Base-by-base conservation (phyloP, 495 filamentous ascomycete genomes). In the Aspergillus haitiensis region DNA sequence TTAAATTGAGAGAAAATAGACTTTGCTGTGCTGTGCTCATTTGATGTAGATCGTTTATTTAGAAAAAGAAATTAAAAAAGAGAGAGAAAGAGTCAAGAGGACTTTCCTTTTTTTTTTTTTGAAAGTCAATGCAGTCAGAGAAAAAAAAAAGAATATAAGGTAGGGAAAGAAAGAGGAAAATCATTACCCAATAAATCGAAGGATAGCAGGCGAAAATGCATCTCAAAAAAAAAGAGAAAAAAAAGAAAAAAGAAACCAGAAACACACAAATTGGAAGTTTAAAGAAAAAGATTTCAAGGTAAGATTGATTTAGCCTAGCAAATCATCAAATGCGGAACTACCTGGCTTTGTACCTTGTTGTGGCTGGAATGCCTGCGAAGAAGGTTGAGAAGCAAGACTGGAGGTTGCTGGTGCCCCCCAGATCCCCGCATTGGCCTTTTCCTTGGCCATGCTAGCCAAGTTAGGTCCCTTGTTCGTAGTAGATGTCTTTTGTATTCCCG, bases 401-500 rank as follows among this genome's bases (percentile, higher is more conserved):
- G 71, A 64, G 2, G 80, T 64, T 36, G 84, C 77, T 5, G 83
- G 78, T 7, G 87, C 81, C 9, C 94, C 94, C 92, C 95, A 98
- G 64, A 98, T 90, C 2, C 93, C 92, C 2, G 91, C 91, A 70
- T 86, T 92, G 40, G 91, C 91, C 78, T 96, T 97, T 72, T 97
- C 90, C 78, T 96, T 96, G 45, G 92, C 93, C 77, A 98, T 88
- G 69, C 93, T 90, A 18, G 91, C 92, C 62, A 98, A 79, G 60
- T 86, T 89, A 47, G 84, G 84, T 7, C 91, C 88, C 61, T 89
- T 89, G 58, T 81, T 84, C 1, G 82, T 72, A 11, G 79, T 75
- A 4, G 86, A 83, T 42, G 75, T 76, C 75, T 97, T 98, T 77
- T 92, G 90, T 50, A 93, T 78, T 39, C 91, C 90, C 11, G 81